phyloP scores from a whole-genome alignment of 805 yeast genomes.

The Hagleromyces aurorensis region DNA sequence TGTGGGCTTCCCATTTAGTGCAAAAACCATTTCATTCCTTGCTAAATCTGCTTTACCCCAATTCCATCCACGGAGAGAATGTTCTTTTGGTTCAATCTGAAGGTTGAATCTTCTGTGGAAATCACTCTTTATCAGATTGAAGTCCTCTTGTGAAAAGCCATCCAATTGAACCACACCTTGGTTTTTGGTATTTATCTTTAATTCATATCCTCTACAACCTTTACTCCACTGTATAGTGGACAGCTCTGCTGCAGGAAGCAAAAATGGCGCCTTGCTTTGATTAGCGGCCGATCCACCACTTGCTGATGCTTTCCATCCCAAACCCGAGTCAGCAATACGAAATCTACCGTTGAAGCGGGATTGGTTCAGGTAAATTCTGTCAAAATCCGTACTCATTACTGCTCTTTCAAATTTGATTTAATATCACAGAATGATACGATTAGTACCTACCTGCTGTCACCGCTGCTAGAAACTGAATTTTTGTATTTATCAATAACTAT shows the following conservation, averaged over 20 bases:
- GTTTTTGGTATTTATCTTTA: constrained; percentile 82
- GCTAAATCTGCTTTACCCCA: constrained; percentile 96
- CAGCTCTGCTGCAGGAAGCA: constrained; percentile 81
- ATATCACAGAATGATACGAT: no score
- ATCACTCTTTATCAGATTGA: constrained; percentile 72
- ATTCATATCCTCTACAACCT: constrained; percentile 86
- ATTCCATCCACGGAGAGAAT: constrained; percentile 96
- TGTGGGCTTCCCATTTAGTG: constrained; percentile 78
- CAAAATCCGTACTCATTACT: constrained; percentile 59
- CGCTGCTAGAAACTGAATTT: no score
- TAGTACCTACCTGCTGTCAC: no score
- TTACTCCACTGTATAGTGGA: constrained; percentile 83
- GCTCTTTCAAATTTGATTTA: no score
- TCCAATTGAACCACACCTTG: constrained; percentile 81
- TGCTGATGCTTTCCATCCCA: constrained; percentile 82
- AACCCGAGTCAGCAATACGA: constrained; percentile 93
- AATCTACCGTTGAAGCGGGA: constrained; percentile 78
- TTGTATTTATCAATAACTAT: no score
- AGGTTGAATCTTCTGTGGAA: constrained; percentile 68
- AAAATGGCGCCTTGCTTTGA: constrained; percentile 60
- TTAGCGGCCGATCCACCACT: constrained; percentile 38
- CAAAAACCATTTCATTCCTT: constrained; percentile 81
- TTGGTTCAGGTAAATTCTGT: constrained; percentile 82
- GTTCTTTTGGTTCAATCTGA: constrained; percentile 76
- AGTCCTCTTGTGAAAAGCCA: constrained; percentile 85